A percentile compares a stretch with the other conserved stretches of the same genome.
Conservation (phyloP, 495 filamentous ascomycete species). For the Talaromyces ruber region DNA sequence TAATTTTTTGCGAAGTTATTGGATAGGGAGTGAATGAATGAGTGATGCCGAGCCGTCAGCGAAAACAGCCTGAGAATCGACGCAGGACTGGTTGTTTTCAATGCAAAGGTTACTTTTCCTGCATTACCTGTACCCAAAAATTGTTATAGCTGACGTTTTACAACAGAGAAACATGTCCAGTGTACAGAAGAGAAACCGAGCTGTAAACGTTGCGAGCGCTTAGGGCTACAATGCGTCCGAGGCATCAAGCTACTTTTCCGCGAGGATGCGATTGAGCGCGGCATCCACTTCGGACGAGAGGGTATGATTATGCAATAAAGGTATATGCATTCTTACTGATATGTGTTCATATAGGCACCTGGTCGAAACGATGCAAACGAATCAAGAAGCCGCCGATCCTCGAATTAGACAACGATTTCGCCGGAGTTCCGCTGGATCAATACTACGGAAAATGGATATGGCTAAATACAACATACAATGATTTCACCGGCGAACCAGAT, state of each 20-base stretch:
- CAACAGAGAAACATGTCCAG: constrained; percentile 11
- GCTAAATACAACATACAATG: constrained; percentile 8
- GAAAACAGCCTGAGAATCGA: constrained; percentile 12
- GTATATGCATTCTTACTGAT: not conserved
- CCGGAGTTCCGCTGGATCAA: constrained; percentile 6
- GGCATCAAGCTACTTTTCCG: constrained; percentile 12
- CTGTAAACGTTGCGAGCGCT: constrained; percentile 10
- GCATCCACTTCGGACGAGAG: constrained; percentile 12
- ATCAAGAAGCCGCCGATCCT: constrained; percentile 3
- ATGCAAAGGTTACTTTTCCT: constrained; percentile 11
- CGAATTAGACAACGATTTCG: constrained; percentile 3
- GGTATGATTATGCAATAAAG: constrained; percentile 1
- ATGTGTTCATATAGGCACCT: not conserved
- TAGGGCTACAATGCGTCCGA: constrained; percentile 7
- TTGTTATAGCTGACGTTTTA: not conserved
- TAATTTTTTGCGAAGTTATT: not conserved
- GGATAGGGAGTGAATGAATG: not conserved
- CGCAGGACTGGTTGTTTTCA: constrained; percentile 12
- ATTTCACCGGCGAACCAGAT: constrained; percentile 1
- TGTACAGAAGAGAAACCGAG: constrained; percentile 13
- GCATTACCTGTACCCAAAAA: not conserved
- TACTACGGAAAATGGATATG: constrained; percentile 12
- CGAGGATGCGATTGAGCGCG: constrained; percentile 15
- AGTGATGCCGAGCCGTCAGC: constrained; percentile 6
- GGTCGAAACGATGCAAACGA: constrained; percentile 4